These are phyloP conservation scores for Nidula niveotomentosa DNA, from an alignment of 1,284 basidiomycete genomes.

Conservation along the genomic window DNA sequence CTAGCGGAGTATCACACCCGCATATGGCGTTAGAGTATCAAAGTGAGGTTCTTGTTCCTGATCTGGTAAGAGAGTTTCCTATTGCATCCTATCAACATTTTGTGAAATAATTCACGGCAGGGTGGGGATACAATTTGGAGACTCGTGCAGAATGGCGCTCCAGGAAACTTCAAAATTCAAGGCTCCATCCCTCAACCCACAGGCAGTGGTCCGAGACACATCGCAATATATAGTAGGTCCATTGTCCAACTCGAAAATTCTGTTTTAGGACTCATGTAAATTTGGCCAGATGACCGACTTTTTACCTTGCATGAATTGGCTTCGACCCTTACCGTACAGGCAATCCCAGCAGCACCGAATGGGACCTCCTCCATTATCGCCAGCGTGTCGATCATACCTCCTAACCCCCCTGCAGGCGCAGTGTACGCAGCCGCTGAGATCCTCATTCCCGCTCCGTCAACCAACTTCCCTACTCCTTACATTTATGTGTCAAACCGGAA, in stretches of 20 bases:
- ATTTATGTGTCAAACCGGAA: slow-evolving; percentile 75
- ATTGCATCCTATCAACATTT: not conserved
- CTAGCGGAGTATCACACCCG: slow-evolving; percentile 49
- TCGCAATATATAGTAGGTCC: slow-evolving; percentile 47
- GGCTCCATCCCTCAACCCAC: slow-evolving; percentile 62
- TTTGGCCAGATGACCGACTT: slow-evolving; percentile 46
- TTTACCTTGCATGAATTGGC: slow-evolving; percentile 65
- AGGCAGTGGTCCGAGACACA: slow-evolving; percentile 69
- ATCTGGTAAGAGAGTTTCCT: slow-evolving; percentile 44
- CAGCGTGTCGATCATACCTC: slow-evolving; percentile 55
- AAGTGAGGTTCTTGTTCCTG: slow-evolving; percentile 59
- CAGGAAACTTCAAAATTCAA: slow-evolving; percentile 49
- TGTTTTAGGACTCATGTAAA: not conserved
- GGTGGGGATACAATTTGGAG: slow-evolving; percentile 70
- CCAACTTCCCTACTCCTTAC: slow-evolving; percentile 47
- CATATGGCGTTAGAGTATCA: slow-evolving; percentile 60
- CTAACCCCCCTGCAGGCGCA: slow-evolving; percentile 45
- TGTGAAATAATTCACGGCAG: slow-evolving; percentile 25
- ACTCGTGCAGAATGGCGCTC: slow-evolving; percentile 35
- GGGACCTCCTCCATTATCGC: slow-evolving; percentile 49
- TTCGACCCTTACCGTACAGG: slow-evolving; percentile 63
- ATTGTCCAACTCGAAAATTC: not conserved
- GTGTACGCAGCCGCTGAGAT: slow-evolving; percentile 58
- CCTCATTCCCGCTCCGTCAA: slow-evolving; percentile 50
- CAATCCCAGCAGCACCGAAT: slow-evolving; percentile 49